Evolutionary conservation across 495 filamentous ascomycete species (phyloP).

Genomic region (Terfezia claveryi): DNA sequence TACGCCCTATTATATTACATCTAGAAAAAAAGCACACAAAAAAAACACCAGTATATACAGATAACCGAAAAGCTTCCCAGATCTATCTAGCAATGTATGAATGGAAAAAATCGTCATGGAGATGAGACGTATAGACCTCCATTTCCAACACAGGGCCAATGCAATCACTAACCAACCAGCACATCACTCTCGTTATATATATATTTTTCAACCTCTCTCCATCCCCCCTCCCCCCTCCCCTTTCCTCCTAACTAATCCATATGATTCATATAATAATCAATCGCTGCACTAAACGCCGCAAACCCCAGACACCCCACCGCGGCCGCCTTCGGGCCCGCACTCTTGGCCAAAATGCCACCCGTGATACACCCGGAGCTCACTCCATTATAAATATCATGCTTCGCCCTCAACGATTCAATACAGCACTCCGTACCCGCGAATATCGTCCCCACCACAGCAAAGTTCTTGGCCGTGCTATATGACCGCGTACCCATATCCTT

Average conservation of each 20-base stretch:
- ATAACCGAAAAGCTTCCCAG: too few relatives aligned
- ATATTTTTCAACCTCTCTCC: neutral
- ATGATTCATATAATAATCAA: constrained; percentile 34
- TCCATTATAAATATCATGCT: constrained; percentile 82
- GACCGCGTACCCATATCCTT: constrained; percentile 80
- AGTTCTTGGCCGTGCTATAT: constrained; percentile 78
- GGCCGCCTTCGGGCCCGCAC: constrained; percentile 76
- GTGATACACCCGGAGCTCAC: constrained; percentile 76
- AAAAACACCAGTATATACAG: too few relatives aligned
- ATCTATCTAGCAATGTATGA: too few relatives aligned
- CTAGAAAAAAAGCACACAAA: too few relatives aligned
- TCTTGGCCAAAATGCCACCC: constrained; percentile 61
- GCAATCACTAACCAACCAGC: too few relatives aligned
- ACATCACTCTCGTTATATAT: too few relatives aligned
- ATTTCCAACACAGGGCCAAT: too few relatives aligned
- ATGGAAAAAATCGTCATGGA: too few relatives aligned
- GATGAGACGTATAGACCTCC: too few relatives aligned
- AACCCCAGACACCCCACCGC: constrained; percentile 82
- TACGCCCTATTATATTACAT: too few relatives aligned
- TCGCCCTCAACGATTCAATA: constrained; percentile 76
- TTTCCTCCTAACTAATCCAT: neutral
- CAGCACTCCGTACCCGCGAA: constrained; percentile 88
- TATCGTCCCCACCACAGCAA: constrained; percentile 72
- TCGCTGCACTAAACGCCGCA: constrained; percentile 83
- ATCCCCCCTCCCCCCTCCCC: neutral